Percentiles rank a stretch among this genome's conserved stretches.
These are phyloP conservation scores for Collybia nuda DNA, from an alignment of 768 basidiomycete species.

Conservation along the genomic window DNA sequence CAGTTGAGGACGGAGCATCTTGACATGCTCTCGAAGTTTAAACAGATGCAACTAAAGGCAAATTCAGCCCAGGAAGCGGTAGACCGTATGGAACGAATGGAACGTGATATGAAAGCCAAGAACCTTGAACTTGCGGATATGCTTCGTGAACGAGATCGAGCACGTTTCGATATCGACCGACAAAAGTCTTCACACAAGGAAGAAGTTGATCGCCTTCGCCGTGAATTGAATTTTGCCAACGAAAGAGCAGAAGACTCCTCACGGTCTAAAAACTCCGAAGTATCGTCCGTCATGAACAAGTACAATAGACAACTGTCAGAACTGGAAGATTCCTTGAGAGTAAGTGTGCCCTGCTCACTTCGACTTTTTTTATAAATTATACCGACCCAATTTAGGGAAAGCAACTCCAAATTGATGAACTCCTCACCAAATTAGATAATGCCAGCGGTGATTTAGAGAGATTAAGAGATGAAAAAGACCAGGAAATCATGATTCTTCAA, in stretches of 20 bases:
- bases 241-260: conserved; percentile 96
- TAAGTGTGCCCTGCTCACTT: conserved; percentile 40
- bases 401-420: conserved; percentile 94
- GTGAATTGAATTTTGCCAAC: conserved; percentile 92
- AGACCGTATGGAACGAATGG: conserved; percentile 99
- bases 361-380: conserved; percentile 2
- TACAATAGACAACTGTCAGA: conserved; percentile 96
- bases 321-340: conserved; percentile 92
- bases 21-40: conserved; percentile 96
- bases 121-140: conserved; percentile 98
- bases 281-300: conserved; percentile 82
- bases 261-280: conserved; percentile 90
- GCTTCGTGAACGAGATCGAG: conserved; percentile 96
- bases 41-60: conserved; percentile 95
- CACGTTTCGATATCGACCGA: conserved; percentile 92
- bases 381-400: conserved; percentile 59
- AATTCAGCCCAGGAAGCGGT: conserved; percentile 98
- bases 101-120: conserved; percentile 97
- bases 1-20: conserved; percentile 97
- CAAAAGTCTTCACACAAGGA: conserved; percentile 94
- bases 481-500: conserved; percentile 93
- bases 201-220: conserved; percentile 86
- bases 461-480: conserved; percentile 92
- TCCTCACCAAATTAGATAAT: conserved; percentile 77
- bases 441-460: conserved; percentile 76